Conservation (phyloP, 257 asterid genomes). For the Rauvolfia tetraphylla region DNA sequence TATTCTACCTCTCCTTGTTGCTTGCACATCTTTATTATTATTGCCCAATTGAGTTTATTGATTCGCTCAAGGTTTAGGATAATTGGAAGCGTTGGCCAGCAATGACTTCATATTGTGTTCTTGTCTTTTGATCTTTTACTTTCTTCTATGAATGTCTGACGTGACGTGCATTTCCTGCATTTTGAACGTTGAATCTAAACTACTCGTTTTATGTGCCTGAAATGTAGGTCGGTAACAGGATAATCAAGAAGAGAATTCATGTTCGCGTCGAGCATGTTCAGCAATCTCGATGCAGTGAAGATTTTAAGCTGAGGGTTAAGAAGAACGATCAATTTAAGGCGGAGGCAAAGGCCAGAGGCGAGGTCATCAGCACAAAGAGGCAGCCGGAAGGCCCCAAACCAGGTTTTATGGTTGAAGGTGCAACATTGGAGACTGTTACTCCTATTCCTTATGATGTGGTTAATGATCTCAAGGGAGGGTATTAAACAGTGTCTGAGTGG, state of each 20-base stretch:
- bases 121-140: background rate
- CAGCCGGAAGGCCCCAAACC: conserved; percentile 81
- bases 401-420: conserved; percentile 76
- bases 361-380: conserved; percentile 71
- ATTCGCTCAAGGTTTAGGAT: background rate
- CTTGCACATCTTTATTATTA: background rate
- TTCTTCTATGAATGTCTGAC: background rate
- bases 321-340: conserved; percentile 66
- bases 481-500: conserved; percentile 16
- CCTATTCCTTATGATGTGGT: conserved; percentile 93
- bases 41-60: background rate
- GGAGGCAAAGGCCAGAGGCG: conserved; percentile 69
- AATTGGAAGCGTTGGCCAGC: background rate
- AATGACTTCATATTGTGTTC: background rate
- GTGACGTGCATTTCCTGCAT: background rate
- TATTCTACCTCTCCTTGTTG: no score
- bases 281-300: conserved; percentile 70
- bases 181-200: no score
- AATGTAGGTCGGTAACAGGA: conserved; percentile 65
- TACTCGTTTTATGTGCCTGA: background rate
- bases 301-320: conserved; percentile 45
- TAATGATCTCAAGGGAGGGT: conserved; percentile 95
- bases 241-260: conserved; percentile 63
- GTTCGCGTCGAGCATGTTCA: conserved; percentile 75
- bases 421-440: conserved; percentile 74